These are phyloP conservation scores for Dovyalis caffra DNA, from an alignment of 345 rosid species.

Conservation along the genomic window DNA sequence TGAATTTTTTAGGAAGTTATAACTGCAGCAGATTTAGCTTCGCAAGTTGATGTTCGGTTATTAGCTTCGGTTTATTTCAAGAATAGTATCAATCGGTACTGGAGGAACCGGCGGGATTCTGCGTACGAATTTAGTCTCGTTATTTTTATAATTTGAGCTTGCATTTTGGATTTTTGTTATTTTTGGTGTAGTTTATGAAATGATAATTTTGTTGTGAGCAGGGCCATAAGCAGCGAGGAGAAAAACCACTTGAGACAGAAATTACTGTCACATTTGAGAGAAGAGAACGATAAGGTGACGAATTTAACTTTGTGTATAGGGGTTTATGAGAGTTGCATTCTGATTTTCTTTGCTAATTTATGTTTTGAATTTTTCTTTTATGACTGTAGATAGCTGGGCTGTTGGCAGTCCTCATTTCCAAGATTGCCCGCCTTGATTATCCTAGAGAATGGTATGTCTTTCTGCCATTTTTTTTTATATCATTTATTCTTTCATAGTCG, in stretches of 20 bases:
- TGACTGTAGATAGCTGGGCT: constrained; percentile 66
- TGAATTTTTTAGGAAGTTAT: constrained; percentile 66
- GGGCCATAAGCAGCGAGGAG: constrained; percentile 88
- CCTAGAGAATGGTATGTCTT: constrained; percentile 75
- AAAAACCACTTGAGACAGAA: constrained; percentile 74
- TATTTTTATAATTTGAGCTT: background rate
- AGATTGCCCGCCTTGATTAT: constrained; percentile 94
- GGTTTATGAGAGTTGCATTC: too few species aligned
- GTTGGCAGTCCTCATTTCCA: constrained; percentile 86
- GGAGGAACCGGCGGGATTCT: constrained; percentile 85
- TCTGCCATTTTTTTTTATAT: background rate
- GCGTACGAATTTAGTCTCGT: constrained; percentile 39
- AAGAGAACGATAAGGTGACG: constrained; percentile 75
- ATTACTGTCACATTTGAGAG: constrained; percentile 73
- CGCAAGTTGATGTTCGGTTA: constrained; percentile 85
- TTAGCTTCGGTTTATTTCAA: constrained; percentile 93
- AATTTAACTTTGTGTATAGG: background rate
- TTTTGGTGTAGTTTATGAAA: background rate
- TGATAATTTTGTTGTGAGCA: constrained; percentile 26
- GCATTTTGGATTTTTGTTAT: background rate
- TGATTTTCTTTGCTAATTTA: constrained; percentile 7
- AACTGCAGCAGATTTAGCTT: constrained; percentile 74
- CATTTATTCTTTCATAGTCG: background rate
- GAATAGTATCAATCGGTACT: constrained; percentile 80
- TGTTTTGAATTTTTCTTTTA: constrained; percentile 1